Evolutionary conservation across 1,284 basidiomycete species (phyloP).

Genomic region (Cutaneotrichosporon dermatis): DNA sequence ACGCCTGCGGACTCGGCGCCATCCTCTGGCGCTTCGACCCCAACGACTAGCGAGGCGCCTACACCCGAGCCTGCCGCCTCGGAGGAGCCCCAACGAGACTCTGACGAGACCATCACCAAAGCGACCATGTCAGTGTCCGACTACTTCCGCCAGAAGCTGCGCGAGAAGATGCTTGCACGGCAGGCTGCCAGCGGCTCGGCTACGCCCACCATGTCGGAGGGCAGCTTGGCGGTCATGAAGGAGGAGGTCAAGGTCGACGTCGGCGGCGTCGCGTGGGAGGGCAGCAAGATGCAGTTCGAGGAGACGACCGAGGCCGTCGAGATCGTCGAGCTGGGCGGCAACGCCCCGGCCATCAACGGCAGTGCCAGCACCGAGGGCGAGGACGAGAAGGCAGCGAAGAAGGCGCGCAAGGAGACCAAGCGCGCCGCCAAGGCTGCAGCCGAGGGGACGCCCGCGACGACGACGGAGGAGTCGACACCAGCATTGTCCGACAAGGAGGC

Average conservation of each 20-base stretch:
- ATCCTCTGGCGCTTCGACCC: conserved; percentile 19
- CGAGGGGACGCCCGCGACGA: no score
- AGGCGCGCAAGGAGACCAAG: conserved; percentile 3
- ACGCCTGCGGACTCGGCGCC: conserved; percentile 17
- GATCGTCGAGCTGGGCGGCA: conserved; percentile 13
- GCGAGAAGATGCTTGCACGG: conserved; percentile 42
- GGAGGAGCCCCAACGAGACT: conserved; percentile 11
- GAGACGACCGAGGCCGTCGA: conserved; percentile 14
- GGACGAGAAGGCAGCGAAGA: background rate
- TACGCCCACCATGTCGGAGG: conserved; percentile 21
- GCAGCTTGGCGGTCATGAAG: conserved; percentile 25
- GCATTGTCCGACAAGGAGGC: no score
- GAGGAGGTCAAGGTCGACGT: conserved; percentile 28
- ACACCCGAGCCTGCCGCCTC: conserved; percentile 13
- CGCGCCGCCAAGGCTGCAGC: no score
- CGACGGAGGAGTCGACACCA: no score
- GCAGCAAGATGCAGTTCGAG: conserved; percentile 34
- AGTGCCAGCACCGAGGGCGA: background rate
- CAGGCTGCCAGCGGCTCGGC: conserved; percentile 24
- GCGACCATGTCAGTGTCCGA: conserved; percentile 44
- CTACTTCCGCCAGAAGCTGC: conserved; percentile 47
- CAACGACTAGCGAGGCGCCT: conserved; percentile 19
- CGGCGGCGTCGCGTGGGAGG: conserved; percentile 38
- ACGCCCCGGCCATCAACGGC: conserved; percentile 11
- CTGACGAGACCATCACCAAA: conserved; percentile 32